These are phyloP conservation scores for Alternaria sp. DNA, from an alignment of 2,329 filamentous ascomycete genomes.

Conservation along the genomic window DNA sequence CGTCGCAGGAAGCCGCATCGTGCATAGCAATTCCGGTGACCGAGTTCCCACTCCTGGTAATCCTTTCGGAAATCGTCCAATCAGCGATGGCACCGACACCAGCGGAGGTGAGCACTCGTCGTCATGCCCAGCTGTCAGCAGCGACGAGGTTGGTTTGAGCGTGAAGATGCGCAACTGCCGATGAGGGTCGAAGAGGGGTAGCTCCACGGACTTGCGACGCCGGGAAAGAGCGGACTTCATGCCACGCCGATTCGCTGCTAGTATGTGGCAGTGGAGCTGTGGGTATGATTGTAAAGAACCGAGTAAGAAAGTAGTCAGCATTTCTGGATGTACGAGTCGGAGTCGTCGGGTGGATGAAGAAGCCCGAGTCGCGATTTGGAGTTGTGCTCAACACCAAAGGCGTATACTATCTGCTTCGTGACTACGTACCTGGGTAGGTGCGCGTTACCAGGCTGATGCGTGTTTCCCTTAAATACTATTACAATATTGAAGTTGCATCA, in stretches of 20 bases:
- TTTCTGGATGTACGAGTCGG: neutral
- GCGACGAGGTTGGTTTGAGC: neutral
- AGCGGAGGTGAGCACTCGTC: neutral
- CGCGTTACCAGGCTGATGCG: neutral
- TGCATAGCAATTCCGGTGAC: conserved; percentile 1
- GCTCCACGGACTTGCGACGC: conserved; percentile 11
- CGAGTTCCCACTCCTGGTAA: neutral
- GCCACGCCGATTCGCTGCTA: conserved; percentile 15
- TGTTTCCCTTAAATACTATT: neutral
- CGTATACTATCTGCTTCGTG: neutral
- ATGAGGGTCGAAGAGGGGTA: conserved; percentile 30
- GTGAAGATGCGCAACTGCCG: conserved; percentile 31
- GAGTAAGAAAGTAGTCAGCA: conserved; percentile 27
- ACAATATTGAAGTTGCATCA: neutral
- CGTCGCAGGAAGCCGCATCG: neutral
- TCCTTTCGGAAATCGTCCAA: conserved; percentile 17
- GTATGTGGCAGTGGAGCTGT: conserved; percentile 17
- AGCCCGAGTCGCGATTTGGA: neutral
- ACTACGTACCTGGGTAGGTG: neutral
- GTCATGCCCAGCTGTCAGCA: neutral
- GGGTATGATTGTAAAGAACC: conserved; percentile 18
- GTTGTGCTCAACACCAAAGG: neutral
- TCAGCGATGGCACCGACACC: conserved; percentile 15
- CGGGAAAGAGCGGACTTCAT: conserved; percentile 19
- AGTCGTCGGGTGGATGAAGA: neutral